Evolutionary conservation across 2,329 filamentous ascomycete genomes (phyloP).

Genomic region (Hypoxylon sp.): DNA sequence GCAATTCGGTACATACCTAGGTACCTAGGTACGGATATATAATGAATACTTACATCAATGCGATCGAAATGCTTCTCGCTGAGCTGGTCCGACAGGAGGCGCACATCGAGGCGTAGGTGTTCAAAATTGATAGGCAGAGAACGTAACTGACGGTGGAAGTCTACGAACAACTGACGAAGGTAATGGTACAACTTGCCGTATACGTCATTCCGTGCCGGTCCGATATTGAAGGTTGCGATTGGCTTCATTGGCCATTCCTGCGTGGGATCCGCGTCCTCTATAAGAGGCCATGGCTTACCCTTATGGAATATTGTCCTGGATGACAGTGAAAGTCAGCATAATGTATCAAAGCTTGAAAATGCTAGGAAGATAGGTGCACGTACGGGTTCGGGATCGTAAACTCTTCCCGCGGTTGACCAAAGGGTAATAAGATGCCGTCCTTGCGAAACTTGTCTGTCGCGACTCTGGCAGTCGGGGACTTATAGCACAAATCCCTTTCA

Average conservation of each 20-base stretch:
- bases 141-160: constrained; percentile 23
- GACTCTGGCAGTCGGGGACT: constrained; percentile 14
- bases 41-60: constrained; percentile 25
- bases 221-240: constrained; percentile 10
- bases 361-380: not conserved
- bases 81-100: not conserved
- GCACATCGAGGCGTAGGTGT: constrained; percentile 9
- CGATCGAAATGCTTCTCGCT: constrained; percentile 22
- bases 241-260: constrained; percentile 21
- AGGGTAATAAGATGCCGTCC: constrained; percentile 41
- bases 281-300: constrained; percentile 23
- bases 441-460: constrained; percentile 25
- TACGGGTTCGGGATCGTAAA: constrained; percentile 41
- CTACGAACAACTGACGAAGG: constrained; percentile 25
- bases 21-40: not conserved
- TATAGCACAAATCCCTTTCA: constrained; percentile 7
- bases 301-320: constrained; percentile 27
- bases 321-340: not conserved
- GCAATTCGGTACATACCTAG: not conserved
- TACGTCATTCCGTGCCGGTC: constrained; percentile 29
- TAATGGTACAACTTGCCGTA: constrained; percentile 38
- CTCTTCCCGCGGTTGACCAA: constrained; percentile 22
- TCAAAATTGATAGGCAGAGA: constrained; percentile 5
- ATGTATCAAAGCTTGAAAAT: not conserved
- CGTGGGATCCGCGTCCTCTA: constrained; percentile 30